Percentiles rank a stretch among this genome's conserved stretches.
phyloP scores from a whole-genome alignment of 306 rosid species.

The Arachis stenosperma region DNA sequence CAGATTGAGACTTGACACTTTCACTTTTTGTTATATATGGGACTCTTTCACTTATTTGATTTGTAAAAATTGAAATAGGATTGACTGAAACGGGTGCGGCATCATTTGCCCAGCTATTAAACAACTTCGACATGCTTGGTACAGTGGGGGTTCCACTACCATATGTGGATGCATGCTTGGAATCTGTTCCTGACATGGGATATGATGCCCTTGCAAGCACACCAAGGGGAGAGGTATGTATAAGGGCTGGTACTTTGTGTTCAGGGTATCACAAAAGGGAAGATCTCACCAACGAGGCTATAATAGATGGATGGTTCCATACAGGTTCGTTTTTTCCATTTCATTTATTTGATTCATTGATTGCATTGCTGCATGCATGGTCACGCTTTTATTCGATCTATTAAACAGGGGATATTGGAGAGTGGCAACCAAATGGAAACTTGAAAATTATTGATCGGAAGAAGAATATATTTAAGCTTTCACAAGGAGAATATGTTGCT shows the following conservation, averaged over 20 bases:
- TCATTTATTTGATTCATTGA: slow-evolving; percentile 12
- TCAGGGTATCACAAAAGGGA: slow-evolving; percentile 86
- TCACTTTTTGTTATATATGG: background rate
- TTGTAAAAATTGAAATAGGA: slow-evolving; percentile 40
- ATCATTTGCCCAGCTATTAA: slow-evolving; percentile 75
- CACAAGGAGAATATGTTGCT: slow-evolving; percentile 98
- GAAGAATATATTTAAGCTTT: slow-evolving; percentile 97
- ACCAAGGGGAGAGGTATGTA: slow-evolving; percentile 88
- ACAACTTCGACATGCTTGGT: slow-evolving; percentile 72
- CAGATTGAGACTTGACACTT: too few relatives aligned
- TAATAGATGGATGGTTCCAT: slow-evolving; percentile 89
- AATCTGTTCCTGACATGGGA: slow-evolving; percentile 95
- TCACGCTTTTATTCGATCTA: slow-evolving; percentile 32
- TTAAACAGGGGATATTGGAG: slow-evolving; percentile 87
- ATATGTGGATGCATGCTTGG: slow-evolving; percentile 76
- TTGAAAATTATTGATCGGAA: slow-evolving; percentile 88
- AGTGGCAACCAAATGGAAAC: slow-evolving; percentile 91
- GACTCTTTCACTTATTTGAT: background rate
- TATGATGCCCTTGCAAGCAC: slow-evolving; percentile 70
- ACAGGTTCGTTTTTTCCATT: slow-evolving; percentile 58
- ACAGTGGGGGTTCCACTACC: slow-evolving; percentile 94
- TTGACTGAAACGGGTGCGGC: slow-evolving; percentile 79
- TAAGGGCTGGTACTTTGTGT: slow-evolving; percentile 70
- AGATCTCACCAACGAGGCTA: slow-evolving; percentile 84
- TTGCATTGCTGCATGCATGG: background rate